phyloP scores from a whole-genome alignment of 2,329 filamentous ascomycete species.

The Calonectria hawksworthii region DNA sequence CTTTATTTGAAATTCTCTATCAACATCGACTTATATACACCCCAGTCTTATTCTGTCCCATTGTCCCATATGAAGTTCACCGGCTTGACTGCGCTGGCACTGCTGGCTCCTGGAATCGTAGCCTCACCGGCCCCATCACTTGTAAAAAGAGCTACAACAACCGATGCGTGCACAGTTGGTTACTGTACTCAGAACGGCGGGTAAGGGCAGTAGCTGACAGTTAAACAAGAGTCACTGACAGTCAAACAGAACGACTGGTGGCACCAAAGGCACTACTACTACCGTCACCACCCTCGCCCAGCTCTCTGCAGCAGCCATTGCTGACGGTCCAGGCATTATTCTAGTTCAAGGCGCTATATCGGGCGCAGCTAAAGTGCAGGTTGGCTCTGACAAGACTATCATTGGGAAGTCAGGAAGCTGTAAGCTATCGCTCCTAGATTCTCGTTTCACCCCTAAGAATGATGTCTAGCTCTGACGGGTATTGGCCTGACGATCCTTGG shows the following conservation, averaged over 20 bases:
- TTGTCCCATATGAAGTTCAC: not conserved
- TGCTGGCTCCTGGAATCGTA: not conserved
- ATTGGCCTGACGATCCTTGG: not conserved
- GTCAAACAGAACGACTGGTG: not conserved
- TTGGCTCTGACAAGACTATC: slow-evolving; percentile 41
- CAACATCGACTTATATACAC: not conserved
- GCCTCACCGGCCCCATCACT: not conserved
- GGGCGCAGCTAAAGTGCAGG: slow-evolving; percentile 40
- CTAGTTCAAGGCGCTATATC: slow-evolving; percentile 39
- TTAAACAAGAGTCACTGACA: not conserved
- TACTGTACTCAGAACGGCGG: slow-evolving; percentile 2
- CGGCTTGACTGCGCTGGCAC: not conserved
- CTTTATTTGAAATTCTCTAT: not conserved
- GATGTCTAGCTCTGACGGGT: not conserved
- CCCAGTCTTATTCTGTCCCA: not conserved
- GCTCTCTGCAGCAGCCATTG: slow-evolving; percentile 33
- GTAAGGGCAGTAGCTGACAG: not conserved
- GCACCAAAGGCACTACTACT: slow-evolving; percentile 14
- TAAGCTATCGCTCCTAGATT: slow-evolving; percentile 49
- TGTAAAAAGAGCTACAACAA: not conserved
- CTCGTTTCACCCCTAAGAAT: not conserved
- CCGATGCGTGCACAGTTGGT: not conserved
- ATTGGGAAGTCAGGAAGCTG: slow-evolving; percentile 41
- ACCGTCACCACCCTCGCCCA: slow-evolving; percentile 37
- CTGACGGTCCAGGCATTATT: slow-evolving; percentile 30